Conservation (phyloP, 768 basidiomycete genomes). For the Leucocoprinus birnbaumii region DNA sequence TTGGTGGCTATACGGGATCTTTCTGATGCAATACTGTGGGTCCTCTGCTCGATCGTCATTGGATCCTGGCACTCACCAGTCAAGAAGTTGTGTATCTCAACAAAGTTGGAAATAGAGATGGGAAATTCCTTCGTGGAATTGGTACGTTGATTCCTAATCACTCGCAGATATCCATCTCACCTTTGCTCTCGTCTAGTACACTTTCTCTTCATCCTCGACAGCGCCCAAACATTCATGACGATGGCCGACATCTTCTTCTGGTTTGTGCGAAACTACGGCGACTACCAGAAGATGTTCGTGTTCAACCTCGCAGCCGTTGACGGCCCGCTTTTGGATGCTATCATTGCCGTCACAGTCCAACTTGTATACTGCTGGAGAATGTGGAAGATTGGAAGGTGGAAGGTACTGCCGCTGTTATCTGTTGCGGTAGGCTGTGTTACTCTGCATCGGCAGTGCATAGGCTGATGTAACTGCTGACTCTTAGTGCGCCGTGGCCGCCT, state of each 20-base stretch:
- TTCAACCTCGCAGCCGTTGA: constrained; percentile 1
- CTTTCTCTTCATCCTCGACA: constrained; percentile 5
- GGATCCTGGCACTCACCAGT: neutral
- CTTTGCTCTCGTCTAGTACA: neutral
- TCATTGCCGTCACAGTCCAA: constrained; percentile 4
- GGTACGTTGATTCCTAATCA: neutral
- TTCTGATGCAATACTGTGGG: constrained; percentile 11
- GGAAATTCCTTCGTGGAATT: neutral
- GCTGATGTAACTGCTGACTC: neutral
- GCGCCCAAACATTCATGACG: constrained; percentile 5
- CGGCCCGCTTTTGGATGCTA: constrained; percentile 1
- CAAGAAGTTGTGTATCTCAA: neutral
- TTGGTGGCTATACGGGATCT: constrained; percentile 12
- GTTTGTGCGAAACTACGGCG: constrained; percentile 6
- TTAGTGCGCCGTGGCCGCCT: neutral
- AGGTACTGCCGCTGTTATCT: neutral
- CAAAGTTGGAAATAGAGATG: neutral
- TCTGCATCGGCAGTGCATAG: neutral
- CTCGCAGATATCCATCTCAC: neutral
- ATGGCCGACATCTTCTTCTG: constrained; percentile 7
- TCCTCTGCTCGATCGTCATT: neutral
- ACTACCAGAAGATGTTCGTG: neutral
- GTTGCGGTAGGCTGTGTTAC: neutral
- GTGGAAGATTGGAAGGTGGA: neutral
- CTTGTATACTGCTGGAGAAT: constrained; percentile 8